Base-by-base conservation (phyloP, 805 yeast species). In the Candida methanosorbosa region DNA sequence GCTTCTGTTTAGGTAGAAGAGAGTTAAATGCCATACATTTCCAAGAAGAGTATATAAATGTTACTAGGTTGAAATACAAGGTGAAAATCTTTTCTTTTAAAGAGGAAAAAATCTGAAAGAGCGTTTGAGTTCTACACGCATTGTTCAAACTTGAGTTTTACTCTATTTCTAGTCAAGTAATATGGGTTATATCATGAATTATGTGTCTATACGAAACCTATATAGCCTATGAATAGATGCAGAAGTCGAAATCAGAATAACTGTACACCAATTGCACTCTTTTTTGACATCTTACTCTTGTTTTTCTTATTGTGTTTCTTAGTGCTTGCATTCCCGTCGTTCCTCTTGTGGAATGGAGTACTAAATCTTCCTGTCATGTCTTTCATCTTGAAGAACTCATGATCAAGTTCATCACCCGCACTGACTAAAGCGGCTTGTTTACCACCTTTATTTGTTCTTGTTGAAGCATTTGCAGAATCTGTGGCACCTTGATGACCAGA, bases 371-470 rank as follows among this genome's bases (percentile, higher is more conserved):
- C 94, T 41, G 68, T 66, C 4, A 79, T 75, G 13, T 58, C 61
- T 38, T 68, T 70, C 78, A 79, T 73, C 37, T 72, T 68, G 67
- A 90, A 90, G 52, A 90, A 90, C 38, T 86, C 95, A 25, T 74
- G 67, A 56, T 90, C 97, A 44, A 90, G 64, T 46, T 85, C 92
- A 28, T 75, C 84, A 24, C 90, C 86, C 6, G 86, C 81, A 52
- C 81, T 78, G 44, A 71, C 73, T 42, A 81, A 65, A 2, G 86
- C 84, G 11, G 92, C 90, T 52, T 82, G 87, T 43, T 73, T 78
- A 58, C 92, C 92, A 62, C 92, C 90, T 48, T 82, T 80, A 38
- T 71, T 75, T 14, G 64, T 54, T 33, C 72, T 69, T 9, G 81
- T 64, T 37, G 64, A 68, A 4, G 79, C 70, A 18, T 59, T 61